Evolutionary conservation across 129 eudicot species (phyloP).

Genomic region (Artemisia argyi): DNA sequence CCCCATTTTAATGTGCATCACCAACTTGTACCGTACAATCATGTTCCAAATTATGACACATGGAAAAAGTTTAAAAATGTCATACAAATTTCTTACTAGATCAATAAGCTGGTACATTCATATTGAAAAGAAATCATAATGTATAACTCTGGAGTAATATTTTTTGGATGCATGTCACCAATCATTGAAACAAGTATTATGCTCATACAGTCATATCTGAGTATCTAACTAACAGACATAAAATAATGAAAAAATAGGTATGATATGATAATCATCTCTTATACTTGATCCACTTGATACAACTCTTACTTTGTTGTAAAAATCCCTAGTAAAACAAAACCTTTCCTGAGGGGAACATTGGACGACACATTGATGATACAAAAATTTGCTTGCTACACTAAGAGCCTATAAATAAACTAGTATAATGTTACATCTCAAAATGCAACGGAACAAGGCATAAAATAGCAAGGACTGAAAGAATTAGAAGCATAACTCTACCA

Average conservation of each 20-base stretch:
- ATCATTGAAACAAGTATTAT: too few species aligned
- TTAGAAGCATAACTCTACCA: too few species aligned
- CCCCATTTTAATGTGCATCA: slow-evolving; percentile 13
- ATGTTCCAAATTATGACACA: neutral
- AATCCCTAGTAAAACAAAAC: slow-evolving; percentile 19
- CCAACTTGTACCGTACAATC: slow-evolving; percentile 27
- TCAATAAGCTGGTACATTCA: too few species aligned
- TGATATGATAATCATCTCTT: neutral
- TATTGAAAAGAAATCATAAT: too few species aligned
- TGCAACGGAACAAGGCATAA: too few species aligned
- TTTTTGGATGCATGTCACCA: too few species aligned
- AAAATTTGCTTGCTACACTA: slow-evolving; percentile 17
- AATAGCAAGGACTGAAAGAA: too few species aligned
- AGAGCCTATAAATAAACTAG: slow-evolving; percentile 4
- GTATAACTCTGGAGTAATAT: too few species aligned
- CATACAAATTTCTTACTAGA: too few species aligned
- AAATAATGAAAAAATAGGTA: neutral
- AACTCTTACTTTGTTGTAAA: neutral
- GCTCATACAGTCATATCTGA: too few species aligned
- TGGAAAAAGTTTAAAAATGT: too few species aligned
- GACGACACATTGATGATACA: neutral
- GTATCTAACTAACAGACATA: neutral
- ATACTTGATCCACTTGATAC: neutral
- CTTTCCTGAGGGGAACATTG: slow-evolving; percentile 7
- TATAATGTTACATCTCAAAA: slow-evolving; percentile 4